These are phyloP conservation scores for Dalbergia cochinchinensis DNA, from an alignment of 306 rosid species.

Conservation along the genomic window DNA sequence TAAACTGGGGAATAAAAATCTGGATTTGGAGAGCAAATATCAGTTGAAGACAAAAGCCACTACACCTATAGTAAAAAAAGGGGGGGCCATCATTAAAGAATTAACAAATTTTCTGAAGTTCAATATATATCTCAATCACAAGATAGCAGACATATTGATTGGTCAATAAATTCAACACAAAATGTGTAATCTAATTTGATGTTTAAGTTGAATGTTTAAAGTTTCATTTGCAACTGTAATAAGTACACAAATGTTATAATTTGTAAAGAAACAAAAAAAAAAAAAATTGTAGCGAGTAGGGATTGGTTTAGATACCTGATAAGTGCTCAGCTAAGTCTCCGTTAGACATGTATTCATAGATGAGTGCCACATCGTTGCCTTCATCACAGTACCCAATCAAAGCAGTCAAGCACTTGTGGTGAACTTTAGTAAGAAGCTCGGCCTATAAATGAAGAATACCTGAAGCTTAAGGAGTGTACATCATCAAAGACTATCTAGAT, in stretches of 20 bases:
- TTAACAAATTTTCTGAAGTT: neutral
- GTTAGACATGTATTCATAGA: conserved; percentile 19
- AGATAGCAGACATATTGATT: too few species aligned
- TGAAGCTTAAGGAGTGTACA: neutral
- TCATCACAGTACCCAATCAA: neutral
- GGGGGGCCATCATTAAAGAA: neutral
- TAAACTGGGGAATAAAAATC: neutral
- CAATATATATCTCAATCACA: neutral
- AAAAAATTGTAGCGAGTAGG: neutral
- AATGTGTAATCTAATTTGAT: too few species aligned
- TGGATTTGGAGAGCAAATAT: neutral
- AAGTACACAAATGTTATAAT: too few species aligned
- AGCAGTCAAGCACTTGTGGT: conserved; percentile 3
- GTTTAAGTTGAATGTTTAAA: too few species aligned
- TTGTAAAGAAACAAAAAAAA: too few species aligned
- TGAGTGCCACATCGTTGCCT: conserved; percentile 8
- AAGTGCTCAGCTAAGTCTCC: neutral
- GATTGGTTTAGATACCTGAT: neutral
- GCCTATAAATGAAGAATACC: neutral
- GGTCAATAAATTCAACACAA: too few species aligned
- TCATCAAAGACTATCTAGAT: neutral
- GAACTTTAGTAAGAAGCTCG: neutral
- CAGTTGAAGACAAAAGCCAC: too few species aligned
- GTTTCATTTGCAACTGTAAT: neutral
- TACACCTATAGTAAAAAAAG: too few species aligned